Conservation (phyloP, 2,329 filamentous ascomycete genomes). For the Xylaria multiplex region DNA sequence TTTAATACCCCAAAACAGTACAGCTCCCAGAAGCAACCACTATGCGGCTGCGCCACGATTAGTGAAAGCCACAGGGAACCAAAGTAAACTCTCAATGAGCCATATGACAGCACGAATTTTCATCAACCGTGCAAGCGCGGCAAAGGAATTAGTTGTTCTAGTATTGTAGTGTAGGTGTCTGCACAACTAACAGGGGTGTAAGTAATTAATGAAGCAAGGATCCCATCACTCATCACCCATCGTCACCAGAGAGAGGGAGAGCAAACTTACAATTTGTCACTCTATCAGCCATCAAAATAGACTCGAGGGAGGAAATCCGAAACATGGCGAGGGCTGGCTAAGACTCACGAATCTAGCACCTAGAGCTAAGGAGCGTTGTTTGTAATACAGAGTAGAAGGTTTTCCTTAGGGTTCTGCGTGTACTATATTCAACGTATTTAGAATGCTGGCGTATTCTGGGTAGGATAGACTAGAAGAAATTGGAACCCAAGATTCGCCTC, state of each 20-base stretch:
- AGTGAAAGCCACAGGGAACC: no score
- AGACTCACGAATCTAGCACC: no score
- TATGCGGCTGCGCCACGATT: neutral
- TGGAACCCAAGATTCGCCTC: no score
- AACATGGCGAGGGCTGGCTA: neutral
- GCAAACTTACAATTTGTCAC: neutral
- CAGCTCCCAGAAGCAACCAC: neutral
- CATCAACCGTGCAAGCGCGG: neutral
- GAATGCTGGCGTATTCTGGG: no score
- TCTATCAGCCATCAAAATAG: neutral
- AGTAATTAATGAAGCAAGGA: neutral
- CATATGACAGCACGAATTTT: neutral
- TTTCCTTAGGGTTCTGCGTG: neutral
- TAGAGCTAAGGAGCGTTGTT: neutral
- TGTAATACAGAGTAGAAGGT: neutral
- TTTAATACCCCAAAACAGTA: neutral
- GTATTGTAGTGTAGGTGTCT: neutral
- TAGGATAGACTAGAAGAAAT: no score
- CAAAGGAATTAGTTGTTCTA: neutral
- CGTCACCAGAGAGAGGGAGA: neutral
- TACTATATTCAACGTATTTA: no score
- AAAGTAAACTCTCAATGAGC: no score
- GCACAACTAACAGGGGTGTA: neutral
- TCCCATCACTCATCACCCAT: no score
- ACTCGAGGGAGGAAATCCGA: neutral